A percentile compares a stretch with the other conserved stretches of the same genome.
Conservation (phyloP, 345 rosid genomes). For the Pugionium cornutum region DNA sequence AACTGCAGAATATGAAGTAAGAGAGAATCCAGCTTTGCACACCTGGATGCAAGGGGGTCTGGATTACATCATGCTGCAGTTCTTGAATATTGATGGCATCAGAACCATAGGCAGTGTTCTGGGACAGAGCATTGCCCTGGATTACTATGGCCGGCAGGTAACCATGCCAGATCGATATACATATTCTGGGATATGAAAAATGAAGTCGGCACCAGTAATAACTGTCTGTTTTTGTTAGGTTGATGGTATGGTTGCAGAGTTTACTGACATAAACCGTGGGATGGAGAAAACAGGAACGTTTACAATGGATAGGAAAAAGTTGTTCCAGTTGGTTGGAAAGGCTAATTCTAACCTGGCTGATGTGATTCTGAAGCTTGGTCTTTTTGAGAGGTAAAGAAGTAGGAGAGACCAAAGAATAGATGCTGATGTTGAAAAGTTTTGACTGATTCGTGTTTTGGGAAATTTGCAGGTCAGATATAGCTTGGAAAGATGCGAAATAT, state of each 20-base stretch:
- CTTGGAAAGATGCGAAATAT: conserved; percentile 97
- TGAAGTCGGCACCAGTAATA: neutral
- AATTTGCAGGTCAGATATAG: conserved; percentile 82
- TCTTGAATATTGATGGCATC: conserved; percentile 81
- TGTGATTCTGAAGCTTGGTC: conserved; percentile 94
- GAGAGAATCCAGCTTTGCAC: conserved; percentile 66
- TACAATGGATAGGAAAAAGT: conserved; percentile 91
- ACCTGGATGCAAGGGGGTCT: conserved; percentile 94
- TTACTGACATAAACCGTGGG: conserved; percentile 92
- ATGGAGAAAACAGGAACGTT: conserved; percentile 96
- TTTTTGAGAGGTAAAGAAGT: conserved; percentile 80
- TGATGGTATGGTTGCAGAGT: conserved; percentile 96
- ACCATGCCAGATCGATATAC: conserved; percentile 21
- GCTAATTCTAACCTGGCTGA: conserved; percentile 95
- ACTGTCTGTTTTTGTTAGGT: conserved; percentile 51
- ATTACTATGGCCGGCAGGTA: conserved; percentile 97
- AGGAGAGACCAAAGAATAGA: neutral
- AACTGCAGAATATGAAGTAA: conserved; percentile 85
- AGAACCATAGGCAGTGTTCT: conserved; percentile 93
- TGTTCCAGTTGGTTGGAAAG: conserved; percentile 94
- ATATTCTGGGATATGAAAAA: conserved; percentile 18
- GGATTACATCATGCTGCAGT: conserved; percentile 89
- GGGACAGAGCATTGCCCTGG: conserved; percentile 96
- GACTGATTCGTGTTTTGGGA: neutral
- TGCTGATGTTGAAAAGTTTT: neutral